These are phyloP conservation scores for Planoprotostelium fungivorum DNA, from an alignment of 78 protist species.

Conservation along the genomic window DNA sequence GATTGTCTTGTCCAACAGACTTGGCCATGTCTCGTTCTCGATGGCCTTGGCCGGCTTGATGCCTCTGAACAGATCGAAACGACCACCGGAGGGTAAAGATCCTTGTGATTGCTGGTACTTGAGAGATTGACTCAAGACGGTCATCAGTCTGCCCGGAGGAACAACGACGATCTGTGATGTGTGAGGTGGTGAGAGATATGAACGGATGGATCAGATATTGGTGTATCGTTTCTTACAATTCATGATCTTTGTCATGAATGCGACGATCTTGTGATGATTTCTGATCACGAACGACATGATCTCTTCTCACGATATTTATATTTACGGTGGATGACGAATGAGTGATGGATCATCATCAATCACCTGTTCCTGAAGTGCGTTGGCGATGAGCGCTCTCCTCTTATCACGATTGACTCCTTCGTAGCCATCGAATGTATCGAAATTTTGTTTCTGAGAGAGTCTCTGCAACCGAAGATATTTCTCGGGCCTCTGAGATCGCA, in stretches of 20 bases:
- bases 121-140: slow-evolving; percentile 68
- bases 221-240: no score
- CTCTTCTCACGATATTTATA: no score
- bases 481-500: slow-evolving; percentile 16
- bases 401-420: slow-evolving; percentile 25
- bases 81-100: slow-evolving; percentile 28
- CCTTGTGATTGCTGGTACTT: slow-evolving; percentile 77
- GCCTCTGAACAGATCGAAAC: slow-evolving; percentile 31
- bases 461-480: slow-evolving; percentile 7
- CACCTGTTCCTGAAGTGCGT: slow-evolving; percentile 20
- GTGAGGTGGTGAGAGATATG: background rate
- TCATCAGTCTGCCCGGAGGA: slow-evolving; percentile 63
- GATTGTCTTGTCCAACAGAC: slow-evolving; percentile 21
- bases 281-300: no score
- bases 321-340: background rate
- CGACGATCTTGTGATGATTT: no score
- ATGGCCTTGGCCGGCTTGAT: background rate
- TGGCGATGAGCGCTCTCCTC: slow-evolving; percentile 19
- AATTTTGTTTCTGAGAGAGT: background rate
- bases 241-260: no score
- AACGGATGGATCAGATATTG: no score
- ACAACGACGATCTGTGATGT: slow-evolving; percentile 1
- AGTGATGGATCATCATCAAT: slow-evolving; percentile 13
- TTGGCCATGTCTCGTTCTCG: slow-evolving; percentile 18
- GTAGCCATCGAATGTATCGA: slow-evolving; percentile 3